Evolutionary conservation across 768 basidiomycete species (phyloP).

Genomic region (Lactarius deliciosus): DNA sequence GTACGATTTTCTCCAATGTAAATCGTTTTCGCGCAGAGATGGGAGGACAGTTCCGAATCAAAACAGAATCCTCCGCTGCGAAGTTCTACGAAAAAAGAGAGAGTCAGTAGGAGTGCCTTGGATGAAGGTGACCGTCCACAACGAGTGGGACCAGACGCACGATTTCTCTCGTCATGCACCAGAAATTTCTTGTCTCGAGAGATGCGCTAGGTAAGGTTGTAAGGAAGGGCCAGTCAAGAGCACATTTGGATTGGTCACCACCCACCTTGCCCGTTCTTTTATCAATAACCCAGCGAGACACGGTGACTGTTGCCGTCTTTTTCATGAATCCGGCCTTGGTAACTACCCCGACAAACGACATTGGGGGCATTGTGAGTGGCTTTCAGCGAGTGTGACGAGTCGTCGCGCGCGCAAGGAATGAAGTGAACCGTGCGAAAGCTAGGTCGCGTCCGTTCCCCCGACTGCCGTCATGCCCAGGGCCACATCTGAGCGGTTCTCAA

Average conservation of each 20-base stretch:
- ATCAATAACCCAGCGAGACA: constrained; percentile 72
- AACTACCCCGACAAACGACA: constrained; percentile 71
- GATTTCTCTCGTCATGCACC: constrained; percentile 68
- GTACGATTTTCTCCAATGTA: constrained; percentile 61
- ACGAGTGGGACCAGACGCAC: constrained; percentile 44
- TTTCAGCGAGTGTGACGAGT: constrained; percentile 16
- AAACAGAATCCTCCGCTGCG: constrained; percentile 67
- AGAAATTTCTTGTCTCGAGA: constrained; percentile 77
- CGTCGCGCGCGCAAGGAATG: background rate
- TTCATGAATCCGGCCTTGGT: constrained; percentile 82
- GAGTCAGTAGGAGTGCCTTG: constrained; percentile 18
- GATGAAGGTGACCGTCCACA: background rate
- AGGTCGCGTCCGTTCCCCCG: background rate
- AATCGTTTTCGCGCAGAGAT: constrained; percentile 79
- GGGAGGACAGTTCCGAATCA: constrained; percentile 80
- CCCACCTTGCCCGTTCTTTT: constrained; percentile 74
- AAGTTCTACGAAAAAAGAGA: constrained; percentile 45
- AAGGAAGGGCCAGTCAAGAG: constrained; percentile 15
- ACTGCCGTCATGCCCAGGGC: constrained; percentile 21
- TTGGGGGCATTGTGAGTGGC: constrained; percentile 60
- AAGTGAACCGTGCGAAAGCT: constrained; percentile 2
- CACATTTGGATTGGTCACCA: constrained; percentile 4
- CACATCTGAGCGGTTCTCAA: constrained; percentile 33
- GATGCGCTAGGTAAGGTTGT: constrained; percentile 50
- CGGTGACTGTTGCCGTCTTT: constrained; percentile 82